Base-by-base conservation (phyloP, 192 early-diverging fungal genomes). In the Backusella morwellensis region DNA sequence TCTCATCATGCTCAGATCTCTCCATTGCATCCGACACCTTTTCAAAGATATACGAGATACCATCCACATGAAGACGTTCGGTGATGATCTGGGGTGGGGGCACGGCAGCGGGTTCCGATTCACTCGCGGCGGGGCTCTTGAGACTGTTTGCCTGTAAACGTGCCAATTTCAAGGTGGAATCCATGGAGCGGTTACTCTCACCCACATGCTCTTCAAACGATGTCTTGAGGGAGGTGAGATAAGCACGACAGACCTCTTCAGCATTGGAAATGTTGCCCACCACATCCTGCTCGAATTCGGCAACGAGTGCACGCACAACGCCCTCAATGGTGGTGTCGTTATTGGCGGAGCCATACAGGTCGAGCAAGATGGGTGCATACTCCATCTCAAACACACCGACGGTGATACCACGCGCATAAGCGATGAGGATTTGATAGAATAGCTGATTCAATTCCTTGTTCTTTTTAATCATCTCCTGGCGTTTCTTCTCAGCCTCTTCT, bases 321-420 rank as follows among this genome's bases (percentile, higher is more conserved):
- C 85, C 83, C 54, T 89, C 88, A 17, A 86, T 68, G 42, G 86
- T 86, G 6, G 29, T 32, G 1, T 81, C 85, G 36, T 83, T 76
- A 8, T 56, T 29, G n/a, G 21, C 19, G 6, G 70, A 71, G 2
- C 86, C 83, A 32, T 82, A 86, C 12, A 85, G 80, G 1, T 77
- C 59, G 44, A 88, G 34, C 1, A 89, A 59, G 0, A 70, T 54
- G 0, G 66, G 73, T 0, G 80, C 75, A 74, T 78, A 75, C 0
- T 69, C 67, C 70, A 84, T 81, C 6, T 82, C 76, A 72, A 89
- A 85, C 6, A 86, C 81, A 26, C 81, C 80, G 2, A 84, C 78
- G 34, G 84, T 80, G 32, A 85, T 76, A 34, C 80, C 85, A 7
- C 87, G 81, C 68, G 82, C 78, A 42, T 83, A 84, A 0, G 81